These are phyloP conservation scores for Arabidopsis arenosa DNA, from an alignment of 345 rosid species.

Conservation along the genomic window DNA sequence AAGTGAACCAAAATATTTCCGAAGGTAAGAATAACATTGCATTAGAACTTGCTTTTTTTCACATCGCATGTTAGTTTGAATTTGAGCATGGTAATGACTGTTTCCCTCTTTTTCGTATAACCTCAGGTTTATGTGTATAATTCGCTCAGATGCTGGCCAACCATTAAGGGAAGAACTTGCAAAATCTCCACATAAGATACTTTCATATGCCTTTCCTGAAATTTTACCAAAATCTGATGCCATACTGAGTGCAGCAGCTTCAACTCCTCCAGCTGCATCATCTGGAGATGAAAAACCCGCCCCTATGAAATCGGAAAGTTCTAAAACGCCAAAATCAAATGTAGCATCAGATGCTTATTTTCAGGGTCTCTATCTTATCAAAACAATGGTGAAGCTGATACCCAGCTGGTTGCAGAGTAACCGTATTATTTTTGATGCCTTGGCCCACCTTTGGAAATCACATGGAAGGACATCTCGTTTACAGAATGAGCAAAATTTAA, in stretches of 20 bases:
- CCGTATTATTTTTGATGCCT: slow-evolving; percentile 74
- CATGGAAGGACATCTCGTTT: slow-evolving; percentile 85
- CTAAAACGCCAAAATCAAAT: slow-evolving; percentile 46
- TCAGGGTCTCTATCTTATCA: slow-evolving; percentile 90
- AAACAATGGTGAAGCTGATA: slow-evolving; percentile 83
- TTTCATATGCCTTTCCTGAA: slow-evolving; percentile 81
- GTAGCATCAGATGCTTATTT: slow-evolving; percentile 79
- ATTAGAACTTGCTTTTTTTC: background rate
- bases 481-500: slow-evolving; percentile 88
- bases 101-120: slow-evolving; percentile 20
- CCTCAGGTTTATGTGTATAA: slow-evolving; percentile 88
- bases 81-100: slow-evolving; percentile 27
- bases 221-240: slow-evolving; percentile 53
- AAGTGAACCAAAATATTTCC: slow-evolving; percentile 89
- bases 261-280: slow-evolving; percentile 61
- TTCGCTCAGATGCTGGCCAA: slow-evolving; percentile 95
- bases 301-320: slow-evolving; percentile 54
- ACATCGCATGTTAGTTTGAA: slow-evolving; percentile 24
- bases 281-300: slow-evolving; percentile 61
- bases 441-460: slow-evolving; percentile 89
- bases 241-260: slow-evolving; percentile 58
- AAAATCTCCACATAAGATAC: slow-evolving; percentile 89
- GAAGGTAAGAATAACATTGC: slow-evolving; percentile 62
- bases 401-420: slow-evolving; percentile 95
- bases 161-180: slow-evolving; percentile 96